Evolutionary conservation across 148 eudicot species (phyloP).

Genomic region (Spergularia bocconei): DNA sequence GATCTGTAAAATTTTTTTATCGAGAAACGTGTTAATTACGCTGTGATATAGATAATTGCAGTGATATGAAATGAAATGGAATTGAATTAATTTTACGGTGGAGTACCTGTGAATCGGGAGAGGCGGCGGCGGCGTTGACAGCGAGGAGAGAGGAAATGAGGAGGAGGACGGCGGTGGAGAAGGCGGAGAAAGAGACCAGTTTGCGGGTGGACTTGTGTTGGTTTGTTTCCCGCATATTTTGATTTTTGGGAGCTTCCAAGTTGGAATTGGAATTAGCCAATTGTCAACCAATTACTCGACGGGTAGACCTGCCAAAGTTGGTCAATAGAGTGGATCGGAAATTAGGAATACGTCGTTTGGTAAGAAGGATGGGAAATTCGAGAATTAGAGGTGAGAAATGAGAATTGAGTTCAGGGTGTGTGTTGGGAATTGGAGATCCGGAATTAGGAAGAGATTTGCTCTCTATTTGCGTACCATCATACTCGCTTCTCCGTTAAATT

Average conservation of each 20-base stretch:
- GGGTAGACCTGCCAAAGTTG: too few species aligned
- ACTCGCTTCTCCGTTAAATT: too few species aligned
- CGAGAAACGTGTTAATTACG: background rate
- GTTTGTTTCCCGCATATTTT: conserved; percentile 11
- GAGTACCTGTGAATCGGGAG: conserved; percentile 48
- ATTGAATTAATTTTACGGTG: background rate
- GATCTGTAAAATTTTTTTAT: conserved; percentile 35
- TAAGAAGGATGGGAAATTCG: too few species aligned
- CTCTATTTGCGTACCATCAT: too few species aligned
- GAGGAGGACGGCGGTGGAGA: conserved; percentile 1
- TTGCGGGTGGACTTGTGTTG: background rate
- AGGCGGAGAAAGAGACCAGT: background rate
- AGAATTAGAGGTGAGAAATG: too few species aligned
- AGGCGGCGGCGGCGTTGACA: conserved; percentile 28
- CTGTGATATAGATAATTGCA: background rate
- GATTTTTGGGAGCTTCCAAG: background rate
- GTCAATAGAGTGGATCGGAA: too few species aligned
- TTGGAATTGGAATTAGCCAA: background rate
- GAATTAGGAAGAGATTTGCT: too few species aligned
- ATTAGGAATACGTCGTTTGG: too few species aligned
- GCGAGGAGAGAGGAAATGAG: conserved; percentile 30
- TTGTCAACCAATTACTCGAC: background rate
- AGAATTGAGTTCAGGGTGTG: too few species aligned
- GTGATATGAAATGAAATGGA: background rate
- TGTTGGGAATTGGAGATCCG: too few species aligned